These are phyloP conservation scores for Leccinum disarticulatum DNA, from an alignment of 768 basidiomycete genomes.

Conservation along the genomic window DNA sequence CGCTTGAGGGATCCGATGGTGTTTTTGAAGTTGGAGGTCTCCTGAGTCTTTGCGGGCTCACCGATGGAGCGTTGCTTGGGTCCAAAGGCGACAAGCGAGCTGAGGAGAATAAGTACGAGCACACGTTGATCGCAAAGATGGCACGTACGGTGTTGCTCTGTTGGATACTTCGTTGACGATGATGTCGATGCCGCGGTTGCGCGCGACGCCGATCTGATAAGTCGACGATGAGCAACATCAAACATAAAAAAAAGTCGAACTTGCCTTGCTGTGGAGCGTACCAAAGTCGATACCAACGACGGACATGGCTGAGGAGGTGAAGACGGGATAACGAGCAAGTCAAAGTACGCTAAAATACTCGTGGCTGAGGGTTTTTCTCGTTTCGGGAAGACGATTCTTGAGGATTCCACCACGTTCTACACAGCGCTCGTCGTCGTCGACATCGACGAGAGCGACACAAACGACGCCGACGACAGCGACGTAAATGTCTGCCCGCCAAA, in stretches of 20 bases:
- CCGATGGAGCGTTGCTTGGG: constrained; percentile 89
- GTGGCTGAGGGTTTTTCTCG: constrained; percentile 24
- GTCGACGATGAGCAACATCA: background rate
- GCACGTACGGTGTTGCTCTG: constrained; percentile 87
- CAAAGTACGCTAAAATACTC: background rate
- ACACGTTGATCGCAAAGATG: background rate
- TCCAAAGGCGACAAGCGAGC: constrained; percentile 94
- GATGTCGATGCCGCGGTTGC: constrained; percentile 97
- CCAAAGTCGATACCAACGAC: constrained; percentile 97
- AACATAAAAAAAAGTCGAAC: background rate
- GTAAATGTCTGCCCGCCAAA: constrained; percentile 58
- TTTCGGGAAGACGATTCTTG: constrained; percentile 26
- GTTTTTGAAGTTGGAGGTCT: constrained; percentile 97
- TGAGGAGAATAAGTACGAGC: constrained; percentile 29
- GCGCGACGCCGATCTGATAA: constrained; percentile 85
- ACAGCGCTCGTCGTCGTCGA: background rate
- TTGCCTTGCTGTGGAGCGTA: constrained; percentile 83
- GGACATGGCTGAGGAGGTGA: constrained; percentile 51
- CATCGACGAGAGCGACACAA: background rate
- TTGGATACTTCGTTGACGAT: constrained; percentile 98
- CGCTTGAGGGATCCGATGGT: constrained; percentile 93
- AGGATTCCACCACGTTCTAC: constrained; percentile 29
- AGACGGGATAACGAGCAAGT: background rate
- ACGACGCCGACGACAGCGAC: background rate
- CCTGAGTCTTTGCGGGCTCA: constrained; percentile 95